A percentile compares a stretch with the other conserved stretches of the same genome.
phyloP scores from a whole-genome alignment of 176 grass and related monocot species.

The Triticum timopheevii region DNA sequence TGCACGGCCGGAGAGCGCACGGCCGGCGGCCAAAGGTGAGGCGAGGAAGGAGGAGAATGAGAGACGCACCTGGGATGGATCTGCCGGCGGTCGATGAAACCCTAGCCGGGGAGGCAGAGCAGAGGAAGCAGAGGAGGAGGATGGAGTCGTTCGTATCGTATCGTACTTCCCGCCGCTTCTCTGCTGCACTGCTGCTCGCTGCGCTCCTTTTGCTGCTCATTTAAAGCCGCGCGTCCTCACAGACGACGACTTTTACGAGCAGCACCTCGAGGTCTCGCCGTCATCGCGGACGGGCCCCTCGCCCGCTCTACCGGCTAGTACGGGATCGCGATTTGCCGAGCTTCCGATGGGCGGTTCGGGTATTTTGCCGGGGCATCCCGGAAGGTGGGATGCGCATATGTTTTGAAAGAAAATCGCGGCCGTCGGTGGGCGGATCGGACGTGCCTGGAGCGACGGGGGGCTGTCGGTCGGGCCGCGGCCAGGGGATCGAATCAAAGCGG shows the following conservation, averaged over 20 bases:
- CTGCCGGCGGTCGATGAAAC: background rate
- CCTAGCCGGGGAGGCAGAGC: background rate
- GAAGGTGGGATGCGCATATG: background rate
- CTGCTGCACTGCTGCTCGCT: background rate
- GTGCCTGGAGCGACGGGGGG: background rate
- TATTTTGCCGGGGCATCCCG: background rate
- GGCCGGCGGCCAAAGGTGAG: too few relatives aligned
- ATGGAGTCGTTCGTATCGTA: background rate
- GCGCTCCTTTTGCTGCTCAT: constrained; percentile 6
- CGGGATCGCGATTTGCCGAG: rapidly evolving
- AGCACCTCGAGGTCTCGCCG: too few relatives aligned
- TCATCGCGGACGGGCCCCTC: rapidly evolving
- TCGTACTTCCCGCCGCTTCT: constrained; percentile 27
- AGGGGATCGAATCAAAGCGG: background rate
- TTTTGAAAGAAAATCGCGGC: rapidly evolving
- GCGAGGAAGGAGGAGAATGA: too few relatives aligned
- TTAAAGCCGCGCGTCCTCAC: constrained; percentile 13
- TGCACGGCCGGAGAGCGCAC: background rate
- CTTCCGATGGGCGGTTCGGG: rapidly evolving
- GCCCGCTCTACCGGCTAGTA: background rate
- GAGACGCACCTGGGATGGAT: background rate
- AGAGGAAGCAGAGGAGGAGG: background rate
- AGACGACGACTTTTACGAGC: background rate
- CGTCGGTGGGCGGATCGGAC: constrained; percentile 26
- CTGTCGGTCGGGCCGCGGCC: background rate